Conservation (phyloP, 805 yeast species). For the Brettanomyces sp. region DNA sequence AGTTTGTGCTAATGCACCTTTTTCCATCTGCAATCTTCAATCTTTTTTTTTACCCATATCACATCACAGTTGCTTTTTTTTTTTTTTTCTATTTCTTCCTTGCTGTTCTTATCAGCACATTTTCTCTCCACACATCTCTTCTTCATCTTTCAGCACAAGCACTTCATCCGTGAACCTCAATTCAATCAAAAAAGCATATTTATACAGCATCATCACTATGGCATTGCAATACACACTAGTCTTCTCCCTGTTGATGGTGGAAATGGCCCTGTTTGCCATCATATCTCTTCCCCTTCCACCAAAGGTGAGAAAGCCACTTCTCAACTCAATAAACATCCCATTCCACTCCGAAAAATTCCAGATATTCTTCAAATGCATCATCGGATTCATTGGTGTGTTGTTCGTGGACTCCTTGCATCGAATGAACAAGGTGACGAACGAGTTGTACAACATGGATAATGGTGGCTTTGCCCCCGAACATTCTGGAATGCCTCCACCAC, state of each 20-base stretch:
- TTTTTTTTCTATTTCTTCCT: no score
- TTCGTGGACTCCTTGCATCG: constrained; percentile 86
- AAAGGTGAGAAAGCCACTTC: constrained; percentile 55
- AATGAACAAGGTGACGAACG: constrained; percentile 59
- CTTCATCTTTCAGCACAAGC: no score
- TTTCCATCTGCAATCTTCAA: no score
- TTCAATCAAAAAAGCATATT: no score
- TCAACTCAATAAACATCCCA: constrained; percentile 55
- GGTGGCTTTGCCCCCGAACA: constrained; percentile 14
- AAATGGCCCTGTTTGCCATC: constrained; percentile 68
- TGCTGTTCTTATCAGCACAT: no score
- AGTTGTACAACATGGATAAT: constrained; percentile 31
- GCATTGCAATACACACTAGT: constrained; percentile 29
- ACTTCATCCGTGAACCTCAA: no score
- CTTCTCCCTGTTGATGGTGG: constrained; percentile 67
- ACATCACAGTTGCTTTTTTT: no score
- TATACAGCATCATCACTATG: constrained; percentile 9
- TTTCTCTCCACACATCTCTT: no score
- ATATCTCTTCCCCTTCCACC: constrained; percentile 85
- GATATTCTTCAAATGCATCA: constrained; percentile 68
- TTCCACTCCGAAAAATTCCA: constrained; percentile 64
- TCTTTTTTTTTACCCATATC: no score
- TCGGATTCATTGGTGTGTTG: constrained; percentile 74
- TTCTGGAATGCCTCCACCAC: background rate
- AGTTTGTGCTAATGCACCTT: no score